phyloP scores from a whole-genome alignment of 176 grass and related monocot genomes.

The Ananas comosus region DNA sequence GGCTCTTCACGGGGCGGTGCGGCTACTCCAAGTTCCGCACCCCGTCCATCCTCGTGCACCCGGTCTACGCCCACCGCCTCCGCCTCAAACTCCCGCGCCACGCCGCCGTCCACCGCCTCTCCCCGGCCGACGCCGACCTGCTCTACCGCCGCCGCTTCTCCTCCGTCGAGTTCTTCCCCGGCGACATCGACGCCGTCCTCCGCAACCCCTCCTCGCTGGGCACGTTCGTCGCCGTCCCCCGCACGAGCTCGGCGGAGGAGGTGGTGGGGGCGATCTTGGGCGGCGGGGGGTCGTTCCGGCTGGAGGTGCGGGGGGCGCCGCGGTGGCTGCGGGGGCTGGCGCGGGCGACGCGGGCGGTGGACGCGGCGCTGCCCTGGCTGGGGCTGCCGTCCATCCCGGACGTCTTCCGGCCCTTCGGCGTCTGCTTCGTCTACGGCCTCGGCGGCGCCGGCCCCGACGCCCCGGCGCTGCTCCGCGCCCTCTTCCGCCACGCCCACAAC shows the following conservation, averaged over 20 bases:
- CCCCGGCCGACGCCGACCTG: slow-evolving; percentile 22
- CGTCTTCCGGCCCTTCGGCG: slow-evolving; percentile 49
- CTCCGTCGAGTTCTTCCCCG: slow-evolving; percentile 65
- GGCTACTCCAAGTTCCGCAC: slow-evolving; percentile 64
- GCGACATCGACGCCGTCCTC: slow-evolving; percentile 63
- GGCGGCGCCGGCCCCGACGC: slow-evolving; percentile 25
- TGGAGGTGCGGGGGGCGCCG: slow-evolving; percentile 46
- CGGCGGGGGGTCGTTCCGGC: slow-evolving; percentile 31
- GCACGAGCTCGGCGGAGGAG: not conserved
- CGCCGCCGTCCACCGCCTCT: slow-evolving; percentile 12
- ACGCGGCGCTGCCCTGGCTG: slow-evolving; percentile 38
- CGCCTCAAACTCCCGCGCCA: not conserved
- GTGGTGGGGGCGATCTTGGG: slow-evolving; percentile 20
- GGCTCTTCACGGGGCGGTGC: slow-evolving; percentile 55
- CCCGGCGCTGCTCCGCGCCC: slow-evolving; percentile 13
- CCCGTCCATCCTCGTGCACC: slow-evolving; percentile 44
- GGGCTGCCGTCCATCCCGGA: slow-evolving; percentile 54
- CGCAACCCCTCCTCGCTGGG: slow-evolving; percentile 44
- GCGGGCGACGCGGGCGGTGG: slow-evolving; percentile 27
- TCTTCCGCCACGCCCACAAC: slow-evolving; percentile 54
- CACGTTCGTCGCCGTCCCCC: slow-evolving; percentile 46
- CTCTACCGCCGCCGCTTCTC: slow-evolving; percentile 37
- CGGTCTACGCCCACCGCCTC: slow-evolving; percentile 46
- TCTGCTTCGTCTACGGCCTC: slow-evolving; percentile 55
- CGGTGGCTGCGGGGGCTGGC: slow-evolving; percentile 20